Evolutionary conservation across 176 grass and related monocot species (phyloP).

Genomic region (Metroxylon sagu): DNA sequence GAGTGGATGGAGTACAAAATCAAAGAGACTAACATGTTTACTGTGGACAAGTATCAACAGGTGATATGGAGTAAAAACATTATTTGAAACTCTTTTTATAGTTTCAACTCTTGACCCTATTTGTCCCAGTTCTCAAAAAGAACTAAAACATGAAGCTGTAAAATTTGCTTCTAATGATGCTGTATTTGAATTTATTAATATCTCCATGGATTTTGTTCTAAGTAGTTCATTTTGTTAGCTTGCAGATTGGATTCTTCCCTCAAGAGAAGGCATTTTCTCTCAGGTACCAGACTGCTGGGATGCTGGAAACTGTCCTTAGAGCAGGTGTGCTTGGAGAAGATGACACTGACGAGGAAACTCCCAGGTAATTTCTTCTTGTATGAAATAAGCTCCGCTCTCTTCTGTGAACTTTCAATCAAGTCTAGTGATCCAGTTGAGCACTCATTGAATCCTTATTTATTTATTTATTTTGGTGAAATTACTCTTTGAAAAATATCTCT

Average conservation of each 20-base stretch:
- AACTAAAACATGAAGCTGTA: too few relatives aligned
- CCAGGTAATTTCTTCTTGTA: slow-evolving; percentile 37
- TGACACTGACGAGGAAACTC: slow-evolving; percentile 73
- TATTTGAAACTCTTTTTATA: too few relatives aligned
- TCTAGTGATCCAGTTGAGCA: too few relatives aligned
- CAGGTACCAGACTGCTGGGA: slow-evolving; percentile 86
- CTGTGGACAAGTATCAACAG: slow-evolving; percentile 95
- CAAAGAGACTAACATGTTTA: slow-evolving; percentile 94
- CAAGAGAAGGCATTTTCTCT: slow-evolving; percentile 72
- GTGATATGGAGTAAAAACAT: slow-evolving; percentile 23
- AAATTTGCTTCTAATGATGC: too few relatives aligned
- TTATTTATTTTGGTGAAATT: too few relatives aligned
- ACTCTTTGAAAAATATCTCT: too few relatives aligned
- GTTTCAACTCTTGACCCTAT: too few relatives aligned
- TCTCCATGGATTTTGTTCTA: slow-evolving; percentile 1
- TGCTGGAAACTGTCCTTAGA: slow-evolving; percentile 81
- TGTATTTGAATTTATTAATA: not conserved
- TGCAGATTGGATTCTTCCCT: slow-evolving; percentile 84
- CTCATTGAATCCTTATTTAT: not conserved
- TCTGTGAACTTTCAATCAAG: too few relatives aligned
- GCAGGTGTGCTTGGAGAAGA: slow-evolving; percentile 87
- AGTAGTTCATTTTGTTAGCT: slow-evolving; percentile 29
- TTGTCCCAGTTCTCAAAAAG: too few relatives aligned
- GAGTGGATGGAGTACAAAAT: slow-evolving; percentile 97
- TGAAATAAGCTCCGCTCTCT: too few relatives aligned